phyloP scores from a whole-genome alignment of 805 yeast species.

The Lachancea nothofagi region DNA sequence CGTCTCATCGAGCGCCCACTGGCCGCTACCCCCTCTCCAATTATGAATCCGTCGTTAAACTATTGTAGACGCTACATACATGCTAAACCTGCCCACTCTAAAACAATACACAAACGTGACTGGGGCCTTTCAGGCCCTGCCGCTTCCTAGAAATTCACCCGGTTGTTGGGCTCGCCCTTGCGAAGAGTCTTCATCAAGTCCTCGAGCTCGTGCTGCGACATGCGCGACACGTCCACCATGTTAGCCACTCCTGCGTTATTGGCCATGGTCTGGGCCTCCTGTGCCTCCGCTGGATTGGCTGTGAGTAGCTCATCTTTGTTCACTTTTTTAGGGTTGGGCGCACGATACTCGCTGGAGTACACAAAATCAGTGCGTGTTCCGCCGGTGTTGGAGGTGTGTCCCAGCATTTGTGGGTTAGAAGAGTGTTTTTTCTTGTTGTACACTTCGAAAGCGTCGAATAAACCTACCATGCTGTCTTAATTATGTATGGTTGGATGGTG shows the following conservation, averaged over 20 bases:
- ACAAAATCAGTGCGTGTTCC: conserved; percentile 12
- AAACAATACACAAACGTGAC: conserved; percentile 11
- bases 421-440: conserved; percentile 32
- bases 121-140: conserved; percentile 49
- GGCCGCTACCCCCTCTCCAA: too few relatives aligned
- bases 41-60: too few relatives aligned
- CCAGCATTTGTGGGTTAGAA: conserved; percentile 7
- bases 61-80: not conserved
- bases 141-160: conserved; percentile 15
- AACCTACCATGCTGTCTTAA: conserved; percentile 14
- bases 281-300: not conserved
- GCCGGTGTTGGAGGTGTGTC: conserved; percentile 12
- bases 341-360: conserved; percentile 13
- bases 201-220: conserved; percentile 17
- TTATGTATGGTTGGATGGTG: not conserved
- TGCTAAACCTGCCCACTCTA: too few relatives aligned
- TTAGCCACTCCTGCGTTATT: conserved; percentile 7
- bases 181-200: conserved; percentile 12
- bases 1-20: too few relatives aligned
- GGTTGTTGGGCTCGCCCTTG: conserved; percentile 20
- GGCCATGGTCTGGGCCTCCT: conserved; percentile 1
- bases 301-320: conserved; percentile 1
- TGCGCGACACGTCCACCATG: conserved; percentile 15
- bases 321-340: conserved; percentile 5
- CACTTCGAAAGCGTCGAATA: conserved; percentile 32